These are phyloP conservation scores for Fusarium acutatum DNA, from an alignment of 2,329 filamentous ascomycete genomes.

Conservation along the genomic window DNA sequence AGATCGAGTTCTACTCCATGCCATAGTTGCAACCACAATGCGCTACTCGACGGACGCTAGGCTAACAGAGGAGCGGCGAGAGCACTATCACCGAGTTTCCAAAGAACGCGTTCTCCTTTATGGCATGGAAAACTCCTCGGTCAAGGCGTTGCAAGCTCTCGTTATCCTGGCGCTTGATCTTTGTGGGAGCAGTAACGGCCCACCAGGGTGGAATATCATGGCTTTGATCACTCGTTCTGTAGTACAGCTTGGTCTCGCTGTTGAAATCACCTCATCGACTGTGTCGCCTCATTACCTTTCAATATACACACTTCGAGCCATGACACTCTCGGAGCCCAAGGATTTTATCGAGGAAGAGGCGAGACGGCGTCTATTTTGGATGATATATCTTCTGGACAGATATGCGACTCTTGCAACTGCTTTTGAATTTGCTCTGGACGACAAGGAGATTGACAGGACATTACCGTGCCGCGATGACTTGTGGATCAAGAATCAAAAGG, in stretches of 20 bases:
- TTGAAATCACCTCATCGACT: conserved; percentile 81
- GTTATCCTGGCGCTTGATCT: conserved; percentile 88
- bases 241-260: conserved; percentile 85
- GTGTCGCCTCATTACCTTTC: conserved; percentile 83
- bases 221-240: conserved; percentile 89
- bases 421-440: conserved; percentile 89
- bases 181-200: conserved; percentile 86
- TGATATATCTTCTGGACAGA: conserved; percentile 88
- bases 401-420: conserved; percentile 92
- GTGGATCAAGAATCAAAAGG: conserved; percentile 83
- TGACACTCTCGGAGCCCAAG: conserved; percentile 82
- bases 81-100: conserved; percentile 79
- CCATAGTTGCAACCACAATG: conserved; percentile 88
- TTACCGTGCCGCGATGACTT: conserved; percentile 88
- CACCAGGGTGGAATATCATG: conserved; percentile 91
- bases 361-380: conserved; percentile 87
- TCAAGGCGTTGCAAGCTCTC: conserved; percentile 86
- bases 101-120: conserved; percentile 89
- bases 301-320: conserved; percentile 88
- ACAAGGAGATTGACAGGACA: conserved; percentile 87
- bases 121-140: conserved; percentile 87
- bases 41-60: conserved; percentile 82
- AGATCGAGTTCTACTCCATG: conserved; percentile 83
- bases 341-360: conserved; percentile 93
- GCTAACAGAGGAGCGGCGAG: conserved; percentile 75